A percentile compares a stretch with the other conserved stretches of the same genome.
These are phyloP conservation scores for Eutrema japonicum DNA, from an alignment of 345 rosid species.

Conservation along the genomic window DNA sequence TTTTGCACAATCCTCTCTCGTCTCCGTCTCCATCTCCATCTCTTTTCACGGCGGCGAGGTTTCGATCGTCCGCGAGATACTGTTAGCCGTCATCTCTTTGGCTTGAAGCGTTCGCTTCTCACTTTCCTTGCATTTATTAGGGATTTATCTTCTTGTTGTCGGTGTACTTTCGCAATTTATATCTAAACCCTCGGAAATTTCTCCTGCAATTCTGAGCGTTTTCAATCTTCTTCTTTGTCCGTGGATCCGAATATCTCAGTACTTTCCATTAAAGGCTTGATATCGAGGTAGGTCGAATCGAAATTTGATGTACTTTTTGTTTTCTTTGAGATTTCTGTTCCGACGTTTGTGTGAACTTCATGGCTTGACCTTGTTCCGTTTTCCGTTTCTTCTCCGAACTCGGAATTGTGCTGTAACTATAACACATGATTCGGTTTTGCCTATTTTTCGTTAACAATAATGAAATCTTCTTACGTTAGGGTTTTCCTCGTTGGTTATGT, in stretches of 20 bases:
- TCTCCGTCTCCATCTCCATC: conserved; percentile 9
- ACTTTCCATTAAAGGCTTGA: conserved; percentile 19
- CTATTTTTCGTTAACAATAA: not conserved
- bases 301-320: not conserved
- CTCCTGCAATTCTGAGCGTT: conserved; percentile 1
- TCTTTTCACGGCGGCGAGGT: conserved; percentile 26
- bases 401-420: not conserved
- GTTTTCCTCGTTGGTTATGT: conserved; percentile 2
- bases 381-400: not conserved
- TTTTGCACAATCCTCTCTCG: not conserved
- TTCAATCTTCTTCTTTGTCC: conserved; percentile 1
- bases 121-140: not conserved
- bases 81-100: conserved; percentile 3
- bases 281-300: conserved; percentile 24
- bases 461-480: conserved; percentile 23
- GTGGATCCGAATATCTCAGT: conserved; percentile 21
- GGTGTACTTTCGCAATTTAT: conserved; percentile 5
- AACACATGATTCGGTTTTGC: conserved; percentile 1
- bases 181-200: conserved; percentile 24
- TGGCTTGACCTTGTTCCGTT: conserved; percentile 2
- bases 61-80: conserved; percentile 12
- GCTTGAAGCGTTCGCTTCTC: not conserved
- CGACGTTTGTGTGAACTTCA: not conserved
- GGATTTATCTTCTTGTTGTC: not conserved
- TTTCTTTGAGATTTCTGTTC: not conserved